A percentile compares a stretch with the other conserved stretches of the same genome.
Conservation (phyloP, 2,329 filamentous ascomycete genomes). For the Diatrype stigma region DNA sequence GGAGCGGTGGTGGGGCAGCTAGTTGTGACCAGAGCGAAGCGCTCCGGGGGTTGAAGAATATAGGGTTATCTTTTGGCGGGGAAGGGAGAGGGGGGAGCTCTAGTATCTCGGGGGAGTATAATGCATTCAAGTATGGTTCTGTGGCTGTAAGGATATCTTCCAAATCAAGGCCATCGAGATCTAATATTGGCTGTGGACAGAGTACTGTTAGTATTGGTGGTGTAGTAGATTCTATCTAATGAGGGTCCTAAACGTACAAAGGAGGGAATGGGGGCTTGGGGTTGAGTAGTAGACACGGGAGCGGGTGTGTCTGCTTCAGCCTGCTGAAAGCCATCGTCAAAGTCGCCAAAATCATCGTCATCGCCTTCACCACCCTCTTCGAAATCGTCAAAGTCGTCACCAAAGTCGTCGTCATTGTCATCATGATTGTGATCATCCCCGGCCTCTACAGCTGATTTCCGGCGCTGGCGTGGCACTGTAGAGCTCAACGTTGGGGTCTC, state of each 20-base stretch:
- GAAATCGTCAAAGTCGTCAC: slow-evolving; percentile 60
- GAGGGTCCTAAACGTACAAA: slow-evolving; percentile 40
- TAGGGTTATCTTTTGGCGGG: slow-evolving; percentile 52
- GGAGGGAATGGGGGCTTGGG: slow-evolving; percentile 32
- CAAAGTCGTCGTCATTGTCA: slow-evolving; percentile 44
- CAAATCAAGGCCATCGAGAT: slow-evolving; percentile 58
- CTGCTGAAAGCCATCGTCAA: slow-evolving; percentile 68
- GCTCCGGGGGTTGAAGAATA: slow-evolving; percentile 81
- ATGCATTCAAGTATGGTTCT: slow-evolving; percentile 61
- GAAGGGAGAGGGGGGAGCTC: slow-evolving; percentile 47
- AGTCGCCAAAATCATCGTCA: slow-evolving; percentile 60
- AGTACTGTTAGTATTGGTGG: slow-evolving; percentile 19
- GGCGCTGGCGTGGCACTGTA: slow-evolving; percentile 21
- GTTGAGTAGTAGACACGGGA: slow-evolving; percentile 27
- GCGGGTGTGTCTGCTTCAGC: slow-evolving; percentile 34
- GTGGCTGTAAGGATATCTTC: slow-evolving; percentile 58
- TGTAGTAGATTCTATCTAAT: slow-evolving; percentile 26
- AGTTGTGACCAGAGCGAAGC: slow-evolving; percentile 95
- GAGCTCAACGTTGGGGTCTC: slow-evolving; percentile 23
- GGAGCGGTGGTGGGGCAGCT: slow-evolving; percentile 87
- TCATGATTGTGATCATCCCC: slow-evolving; percentile 21
- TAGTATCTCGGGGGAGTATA: slow-evolving; percentile 59
- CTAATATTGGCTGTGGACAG: slow-evolving; percentile 56
- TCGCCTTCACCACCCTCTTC: slow-evolving; percentile 53
- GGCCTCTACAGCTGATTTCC: slow-evolving; percentile 24